These are phyloP conservation scores for Apiospora sp. DNA, from an alignment of 2,329 filamentous ascomycete species.

Conservation along the genomic window DNA sequence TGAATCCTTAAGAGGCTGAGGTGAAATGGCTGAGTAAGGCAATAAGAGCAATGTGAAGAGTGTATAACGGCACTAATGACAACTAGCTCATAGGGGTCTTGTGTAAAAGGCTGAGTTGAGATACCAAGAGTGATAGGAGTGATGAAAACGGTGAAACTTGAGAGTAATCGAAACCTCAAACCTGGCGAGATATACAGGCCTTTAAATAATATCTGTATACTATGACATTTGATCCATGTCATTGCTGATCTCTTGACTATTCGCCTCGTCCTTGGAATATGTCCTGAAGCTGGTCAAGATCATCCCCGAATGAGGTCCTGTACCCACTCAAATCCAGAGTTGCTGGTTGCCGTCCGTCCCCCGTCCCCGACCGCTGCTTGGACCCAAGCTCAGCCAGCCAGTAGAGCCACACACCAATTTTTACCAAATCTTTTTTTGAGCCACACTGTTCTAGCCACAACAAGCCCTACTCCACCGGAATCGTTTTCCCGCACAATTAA, in stretches of 20 bases:
- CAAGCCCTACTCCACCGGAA: constrained; percentile 19
- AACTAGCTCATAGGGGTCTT: not conserved
- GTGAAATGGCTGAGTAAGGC: not conserved
- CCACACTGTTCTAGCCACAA: constrained; percentile 5
- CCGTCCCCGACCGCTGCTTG: constrained; percentile 6
- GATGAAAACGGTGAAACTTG: not conserved
- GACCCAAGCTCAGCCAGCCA: not conserved
- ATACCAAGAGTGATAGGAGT: not conserved
- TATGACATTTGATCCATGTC: not conserved
- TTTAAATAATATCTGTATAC: not conserved
- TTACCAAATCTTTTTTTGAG: not conserved
- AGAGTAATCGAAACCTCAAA: not conserved
- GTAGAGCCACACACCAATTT: constrained; percentile 17
- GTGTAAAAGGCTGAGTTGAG: not conserved
- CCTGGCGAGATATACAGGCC: not conserved
- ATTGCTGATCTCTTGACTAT: constrained; percentile 4
- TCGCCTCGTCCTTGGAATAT: constrained; percentile 16
- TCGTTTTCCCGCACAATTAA: constrained; percentile 24
- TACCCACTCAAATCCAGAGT: not conserved
- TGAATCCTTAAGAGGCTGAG: not conserved
- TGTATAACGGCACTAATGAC: not conserved
- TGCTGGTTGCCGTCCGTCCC: too few species aligned
- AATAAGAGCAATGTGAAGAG: not conserved
- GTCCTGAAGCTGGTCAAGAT: constrained; percentile 10
- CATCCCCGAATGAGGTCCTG: not conserved